These are phyloP conservation scores for Colletotrichum coccodes DNA, from an alignment of 2,329 filamentous ascomycete species.

Conservation along the genomic window DNA sequence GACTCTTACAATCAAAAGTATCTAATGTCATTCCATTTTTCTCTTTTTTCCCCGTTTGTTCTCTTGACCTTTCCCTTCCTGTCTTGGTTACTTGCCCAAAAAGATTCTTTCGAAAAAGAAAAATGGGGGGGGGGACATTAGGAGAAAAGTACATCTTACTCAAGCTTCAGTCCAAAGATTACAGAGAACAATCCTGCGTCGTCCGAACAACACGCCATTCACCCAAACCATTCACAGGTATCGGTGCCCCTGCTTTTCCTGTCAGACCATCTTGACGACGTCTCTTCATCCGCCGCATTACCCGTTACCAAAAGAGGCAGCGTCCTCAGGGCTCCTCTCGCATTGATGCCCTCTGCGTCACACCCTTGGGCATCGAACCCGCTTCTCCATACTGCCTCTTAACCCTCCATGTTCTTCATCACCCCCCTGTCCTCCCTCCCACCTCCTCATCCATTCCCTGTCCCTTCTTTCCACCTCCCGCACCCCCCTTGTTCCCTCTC, in stretches of 20 bases:
- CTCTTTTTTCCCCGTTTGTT: neutral
- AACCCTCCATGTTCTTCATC: neutral
- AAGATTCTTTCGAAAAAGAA: no score
- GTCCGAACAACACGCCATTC: constrained; percentile 25
- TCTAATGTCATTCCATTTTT: neutral
- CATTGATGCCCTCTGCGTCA: constrained; percentile 32
- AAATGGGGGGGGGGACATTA: no score
- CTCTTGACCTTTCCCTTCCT: neutral
- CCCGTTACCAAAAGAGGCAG: constrained; percentile 20
- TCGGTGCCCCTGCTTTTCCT: neutral
- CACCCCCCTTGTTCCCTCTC: constrained; percentile 9
- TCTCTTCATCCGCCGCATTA: neutral
- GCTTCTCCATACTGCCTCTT: constrained; percentile 16
- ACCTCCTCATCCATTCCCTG: constrained; percentile 10
- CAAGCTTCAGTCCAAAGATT: neutral
- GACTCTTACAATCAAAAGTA: neutral
- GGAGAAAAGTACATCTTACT: neutral
- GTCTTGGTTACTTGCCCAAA: neutral
- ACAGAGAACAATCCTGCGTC: constrained; percentile 7
- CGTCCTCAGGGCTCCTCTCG: constrained; percentile 7
- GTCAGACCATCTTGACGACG: constrained; percentile 3
- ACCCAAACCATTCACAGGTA: neutral
- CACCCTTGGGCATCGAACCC: constrained; percentile 12
- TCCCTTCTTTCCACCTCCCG: neutral
- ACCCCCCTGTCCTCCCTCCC: neutral